A percentile compares a stretch with the other conserved stretches of the same genome.
These are phyloP conservation scores for Micractinium sp. DNA, from an alignment of 139 green algal genomes.

Conservation along the genomic window DNA sequence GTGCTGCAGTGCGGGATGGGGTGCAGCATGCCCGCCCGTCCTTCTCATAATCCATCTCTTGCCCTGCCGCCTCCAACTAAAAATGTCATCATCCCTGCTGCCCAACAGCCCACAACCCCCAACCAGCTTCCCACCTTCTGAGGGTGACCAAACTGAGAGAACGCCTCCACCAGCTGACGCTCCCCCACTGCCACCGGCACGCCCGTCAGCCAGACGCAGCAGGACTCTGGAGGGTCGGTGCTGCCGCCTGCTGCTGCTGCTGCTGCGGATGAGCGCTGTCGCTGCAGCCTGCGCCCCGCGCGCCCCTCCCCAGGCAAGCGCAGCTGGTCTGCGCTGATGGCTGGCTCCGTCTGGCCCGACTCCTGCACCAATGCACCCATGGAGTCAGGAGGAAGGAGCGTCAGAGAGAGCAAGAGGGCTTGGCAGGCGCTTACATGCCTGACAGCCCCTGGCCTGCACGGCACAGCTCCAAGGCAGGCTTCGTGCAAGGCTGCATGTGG, in stretches of 20 bases:
- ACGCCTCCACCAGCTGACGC: slow-evolving; percentile 10
- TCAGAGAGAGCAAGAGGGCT: too few relatives aligned
- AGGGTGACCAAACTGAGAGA: slow-evolving; percentile 33
- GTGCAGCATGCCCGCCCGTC: too few relatives aligned
- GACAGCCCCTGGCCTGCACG: too few relatives aligned
- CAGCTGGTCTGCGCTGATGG: background rate
- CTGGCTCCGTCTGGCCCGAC: background rate
- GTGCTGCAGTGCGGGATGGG: too few relatives aligned
- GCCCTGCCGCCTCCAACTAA: too few relatives aligned
- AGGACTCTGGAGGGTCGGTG: background rate
- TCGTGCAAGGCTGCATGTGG: background rate
- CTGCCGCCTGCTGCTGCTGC: background rate
- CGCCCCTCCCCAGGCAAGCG: background rate
- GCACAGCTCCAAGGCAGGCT: too few relatives aligned
- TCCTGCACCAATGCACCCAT: background rate
- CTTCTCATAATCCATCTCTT: too few relatives aligned
- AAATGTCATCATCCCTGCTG: too few relatives aligned
- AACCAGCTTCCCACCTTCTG: slow-evolving; percentile 10
- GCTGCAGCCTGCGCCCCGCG: background rate
- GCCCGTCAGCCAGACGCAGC: slow-evolving; percentile 34
- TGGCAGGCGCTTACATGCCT: too few relatives aligned
- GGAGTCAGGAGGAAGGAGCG: background rate
- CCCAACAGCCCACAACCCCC: background rate
- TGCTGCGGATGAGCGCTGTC: background rate
- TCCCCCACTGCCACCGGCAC: background rate